These are phyloP conservation scores for Magnolia kwangsiensis DNA, from an alignment of 164 flowering plant genomes.

Conservation along the genomic window DNA sequence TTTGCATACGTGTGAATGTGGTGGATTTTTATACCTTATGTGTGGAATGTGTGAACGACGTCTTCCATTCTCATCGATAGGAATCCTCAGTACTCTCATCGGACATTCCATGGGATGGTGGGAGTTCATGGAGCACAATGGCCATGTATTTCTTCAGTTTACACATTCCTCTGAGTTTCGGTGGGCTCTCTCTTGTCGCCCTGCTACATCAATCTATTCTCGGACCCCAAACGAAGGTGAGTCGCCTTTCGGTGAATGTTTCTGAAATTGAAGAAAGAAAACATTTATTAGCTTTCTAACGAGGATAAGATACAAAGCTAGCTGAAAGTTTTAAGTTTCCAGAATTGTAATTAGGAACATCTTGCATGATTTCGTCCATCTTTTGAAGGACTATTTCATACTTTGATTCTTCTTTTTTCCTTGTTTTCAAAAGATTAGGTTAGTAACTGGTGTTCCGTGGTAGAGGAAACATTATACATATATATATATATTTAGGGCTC, in stretches of 20 bases:
- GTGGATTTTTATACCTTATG: background rate
- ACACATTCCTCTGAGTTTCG: constrained; percentile 80
- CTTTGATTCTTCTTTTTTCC: too few relatives aligned
- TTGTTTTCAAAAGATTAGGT: too few relatives aligned
- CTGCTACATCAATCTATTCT: constrained; percentile 51
- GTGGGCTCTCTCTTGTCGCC: constrained; percentile 64
- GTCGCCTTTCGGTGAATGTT: background rate
- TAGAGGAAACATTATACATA: too few relatives aligned
- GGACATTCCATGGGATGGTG: constrained; percentile 59
- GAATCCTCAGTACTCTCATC: constrained; percentile 54
- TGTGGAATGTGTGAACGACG: background rate
- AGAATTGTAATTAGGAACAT: too few relatives aligned
- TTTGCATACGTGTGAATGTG: background rate
- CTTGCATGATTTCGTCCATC: background rate
- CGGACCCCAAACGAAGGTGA: constrained; percentile 63
- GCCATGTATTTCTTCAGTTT: constrained; percentile 65
- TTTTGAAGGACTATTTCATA: background rate
- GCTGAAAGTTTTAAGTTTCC: background rate
- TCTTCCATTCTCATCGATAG: constrained; percentile 21
- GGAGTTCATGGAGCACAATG: constrained; percentile 61
- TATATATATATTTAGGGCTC: too few relatives aligned
- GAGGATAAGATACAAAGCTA: too few relatives aligned
- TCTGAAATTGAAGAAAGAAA: background rate
- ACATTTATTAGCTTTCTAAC: background rate
- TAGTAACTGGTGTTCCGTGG: too few relatives aligned